Base-by-base conservation (phyloP, 106 monocot genomes). In the Ottelia alismoides region DNA sequence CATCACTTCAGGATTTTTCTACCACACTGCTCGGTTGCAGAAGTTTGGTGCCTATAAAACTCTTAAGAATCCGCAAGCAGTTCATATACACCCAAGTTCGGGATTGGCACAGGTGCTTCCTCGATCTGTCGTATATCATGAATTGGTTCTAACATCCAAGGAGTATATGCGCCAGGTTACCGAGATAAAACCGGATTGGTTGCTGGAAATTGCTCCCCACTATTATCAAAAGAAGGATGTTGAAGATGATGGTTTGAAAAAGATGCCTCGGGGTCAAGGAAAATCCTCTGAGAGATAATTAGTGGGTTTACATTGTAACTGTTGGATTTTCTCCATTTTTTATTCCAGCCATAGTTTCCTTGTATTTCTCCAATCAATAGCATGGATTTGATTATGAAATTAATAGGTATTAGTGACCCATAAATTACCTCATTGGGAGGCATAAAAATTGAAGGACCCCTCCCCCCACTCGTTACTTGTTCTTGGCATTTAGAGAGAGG, bases 1-100 rank as follows among this genome's bases (percentile, higher is more conserved):
- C n/a, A n/a, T n/a, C n/a, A n/a, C n/a, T n/a, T n/a, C n/a, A 81
- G 94, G 94, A 25, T 96, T 96, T 64, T 96, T 88, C 63, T 81
- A 84, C 47, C 81, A 96, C 74, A 55, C 88, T 20, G 81, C 94
- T 2, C 79, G 57, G 66, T 61, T 94, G 63, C 88, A 88, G 53
- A 96, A 85, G 69, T 67, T 48, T 52, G 96, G 96, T 27, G 66
- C 88, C 21, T 89, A 89, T 48, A 53, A 68, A 69, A 96, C 89
- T 26, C 53, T 89, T 3, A 96, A 85, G 56, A 96, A 84, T 67
- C 89, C 96, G 28, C 96, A 96, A 61, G 85, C 85, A 21, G 89
- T 96, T 9, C 61, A 82, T 47, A 89, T 96, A 23, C 96, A 96
- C 71, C 96, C 96, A 23, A 96, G 76, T 62, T 89, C 96, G 54